These are phyloP conservation scores for Centella asiatica DNA, from an alignment of 129 eudicot genomes.

Conservation along the genomic window DNA sequence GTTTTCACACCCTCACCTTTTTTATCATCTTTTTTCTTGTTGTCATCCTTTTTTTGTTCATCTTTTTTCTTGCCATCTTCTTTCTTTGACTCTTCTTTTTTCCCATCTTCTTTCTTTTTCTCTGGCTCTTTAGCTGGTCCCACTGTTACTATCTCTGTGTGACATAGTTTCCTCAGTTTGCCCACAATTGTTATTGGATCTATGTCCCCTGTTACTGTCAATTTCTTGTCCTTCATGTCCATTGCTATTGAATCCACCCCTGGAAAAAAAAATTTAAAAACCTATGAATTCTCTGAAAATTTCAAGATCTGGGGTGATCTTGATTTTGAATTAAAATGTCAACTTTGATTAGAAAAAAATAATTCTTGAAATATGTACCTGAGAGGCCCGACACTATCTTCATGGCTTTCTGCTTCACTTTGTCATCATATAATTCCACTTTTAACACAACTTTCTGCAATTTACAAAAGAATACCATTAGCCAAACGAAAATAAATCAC, in stretches of 20 bases:
- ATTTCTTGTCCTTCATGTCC: constrained; percentile 70
- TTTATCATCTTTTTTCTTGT: not conserved
- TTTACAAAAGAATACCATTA: not conserved
- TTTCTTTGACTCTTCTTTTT: constrained; percentile 24
- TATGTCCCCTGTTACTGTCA: constrained; percentile 68
- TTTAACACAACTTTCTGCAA: constrained; percentile 76
- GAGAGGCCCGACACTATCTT: constrained; percentile 61
- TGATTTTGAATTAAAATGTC: not conserved
- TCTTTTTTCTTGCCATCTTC: constrained; percentile 32
- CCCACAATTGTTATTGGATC: constrained; percentile 65
- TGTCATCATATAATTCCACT: constrained; percentile 61
- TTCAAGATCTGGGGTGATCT: not conserved
- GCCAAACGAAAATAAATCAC: too few relatives aligned
- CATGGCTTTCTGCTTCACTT: constrained; percentile 81
- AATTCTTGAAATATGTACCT: constrained; percentile 36
- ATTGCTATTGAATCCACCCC: constrained; percentile 67
- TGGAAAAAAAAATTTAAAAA: constrained; percentile 11
- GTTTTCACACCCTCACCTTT: constrained; percentile 16
- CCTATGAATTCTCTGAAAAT: not conserved
- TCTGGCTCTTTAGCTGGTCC: constrained; percentile 93
- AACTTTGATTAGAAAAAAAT: too few relatives aligned
- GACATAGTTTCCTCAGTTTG: constrained; percentile 62
- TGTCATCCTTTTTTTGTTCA: constrained; percentile 13
- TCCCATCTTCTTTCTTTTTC: constrained; percentile 48
- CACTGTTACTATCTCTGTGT: constrained; percentile 57